A percentile compares a stretch with the other conserved stretches of the same genome.
These are phyloP conservation scores for Parathielavia appendiculata DNA, from an alignment of 495 filamentous ascomycete genomes.

Conservation along the genomic window DNA sequence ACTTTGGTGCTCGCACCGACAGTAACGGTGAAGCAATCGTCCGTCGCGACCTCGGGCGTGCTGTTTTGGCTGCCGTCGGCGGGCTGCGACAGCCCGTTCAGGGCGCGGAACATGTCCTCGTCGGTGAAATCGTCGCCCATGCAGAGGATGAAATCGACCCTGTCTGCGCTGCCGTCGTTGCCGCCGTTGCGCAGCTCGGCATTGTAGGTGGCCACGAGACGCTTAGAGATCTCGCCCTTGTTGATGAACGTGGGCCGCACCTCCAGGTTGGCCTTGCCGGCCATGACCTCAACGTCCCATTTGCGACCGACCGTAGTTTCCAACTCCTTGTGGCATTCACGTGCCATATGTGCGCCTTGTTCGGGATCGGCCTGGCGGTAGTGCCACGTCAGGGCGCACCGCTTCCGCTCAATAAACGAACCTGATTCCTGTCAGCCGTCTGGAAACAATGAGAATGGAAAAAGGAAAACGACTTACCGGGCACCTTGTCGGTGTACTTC, in stretches of 20 bases:
- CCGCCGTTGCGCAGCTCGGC: slow-evolving; percentile 30
- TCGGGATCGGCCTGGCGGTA: slow-evolving; percentile 87
- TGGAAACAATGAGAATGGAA: background rate
- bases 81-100: slow-evolving; percentile 47
- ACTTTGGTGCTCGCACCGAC: slow-evolving; percentile 83
- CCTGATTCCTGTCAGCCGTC: slow-evolving; percentile 42
- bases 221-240: slow-evolving; percentile 87
- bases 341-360: slow-evolving; percentile 67
- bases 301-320: slow-evolving; percentile 65
- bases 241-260: slow-evolving; percentile 95
- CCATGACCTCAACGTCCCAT: slow-evolving; percentile 91
- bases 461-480: slow-evolving; percentile 46
- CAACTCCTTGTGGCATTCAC: slow-evolving; percentile 69
- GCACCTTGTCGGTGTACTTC: slow-evolving; percentile 75
- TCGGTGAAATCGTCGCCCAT: slow-evolving; percentile 94
- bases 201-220: slow-evolving; percentile 63
- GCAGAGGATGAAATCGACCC: slow-evolving; percentile 79
- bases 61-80: slow-evolving; percentile 19
- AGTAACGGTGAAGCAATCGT: slow-evolving; percentile 78
- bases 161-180: slow-evolving; percentile 24
- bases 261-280: slow-evolving; percentile 91
- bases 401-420: slow-evolving; percentile 87
- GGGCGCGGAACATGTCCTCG: slow-evolving; percentile 78
- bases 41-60: slow-evolving; percentile 43
- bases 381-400: slow-evolving; percentile 92